Base-by-base conservation (phyloP, 192 early-diverging fungal species). In the Coemansia sp. region DNA sequence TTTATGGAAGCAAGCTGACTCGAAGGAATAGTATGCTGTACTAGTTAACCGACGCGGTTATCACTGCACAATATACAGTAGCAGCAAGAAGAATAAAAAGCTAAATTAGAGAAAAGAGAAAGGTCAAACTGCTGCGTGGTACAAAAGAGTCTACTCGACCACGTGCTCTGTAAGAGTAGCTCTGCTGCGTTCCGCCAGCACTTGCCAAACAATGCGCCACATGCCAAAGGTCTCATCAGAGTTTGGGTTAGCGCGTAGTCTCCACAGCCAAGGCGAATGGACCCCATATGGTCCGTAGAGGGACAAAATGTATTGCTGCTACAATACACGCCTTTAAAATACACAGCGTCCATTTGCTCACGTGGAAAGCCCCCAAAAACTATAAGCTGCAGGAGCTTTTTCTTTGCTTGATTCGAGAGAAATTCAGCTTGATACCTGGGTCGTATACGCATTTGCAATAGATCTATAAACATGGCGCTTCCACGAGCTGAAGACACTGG, bases 401-500 rank as follows among this genome's bases (percentile, higher is more conserved):
- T 11, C 12, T 48, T 26, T 26, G 23, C 23, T 4, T 26, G 23
- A 26, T 26, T 26, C n/a, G 23, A 26, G 23, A 26, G 23, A 26
- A 26, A 26, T 26, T 26, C 23, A 26, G 23, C 23, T 26, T 26
- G 23, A 26, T 26, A 4, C 23, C 23, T 26, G 23, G 23, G 2
- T 26, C 4, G 23, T 26, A 26, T 4, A 26, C 23, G 4, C 23
- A 4, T 26, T 26, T 26, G 23, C 23, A 26, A 26, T 26, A 26
- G 23, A 26, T 26, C 23, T 26, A 26, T 26, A 39, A 59, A 9
- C 42, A 88, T 91, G 86, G 66, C 81, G 61, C 79, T 88, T 67
- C 87, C 87, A 38, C 69, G 68, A 33, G 87, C 88, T 14, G 87
- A 91, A 52, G 83, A 88, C 63, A 78, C 88, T 30, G 82, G 80